Evolutionary conservation across 2,329 filamentous ascomycete species (phyloP).

Genomic region (Microcyclospora tardicrescens): DNA sequence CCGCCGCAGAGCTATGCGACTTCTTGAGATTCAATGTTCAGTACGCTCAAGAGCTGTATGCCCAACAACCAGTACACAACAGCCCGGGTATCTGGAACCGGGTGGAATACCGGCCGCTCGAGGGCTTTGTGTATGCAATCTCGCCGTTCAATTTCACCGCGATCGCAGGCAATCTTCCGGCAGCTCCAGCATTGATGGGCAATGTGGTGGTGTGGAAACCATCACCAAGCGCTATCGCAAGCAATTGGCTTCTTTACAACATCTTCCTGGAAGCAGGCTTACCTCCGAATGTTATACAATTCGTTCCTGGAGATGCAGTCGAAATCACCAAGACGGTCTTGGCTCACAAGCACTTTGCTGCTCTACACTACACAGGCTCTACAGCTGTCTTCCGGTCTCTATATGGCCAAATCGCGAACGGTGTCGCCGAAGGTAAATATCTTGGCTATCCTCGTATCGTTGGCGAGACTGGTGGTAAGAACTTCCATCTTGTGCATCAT

Average conservation of each 20-base stretch:
- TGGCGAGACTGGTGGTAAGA: conserved; percentile 86
- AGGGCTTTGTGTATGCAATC: conserved; percentile 91
- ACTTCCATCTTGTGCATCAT: conserved; percentile 74
- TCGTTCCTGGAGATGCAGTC: conserved; percentile 76
- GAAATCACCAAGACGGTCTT: conserved; percentile 70
- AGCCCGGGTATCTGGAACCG: conserved; percentile 81
- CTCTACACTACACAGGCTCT: conserved; percentile 91
- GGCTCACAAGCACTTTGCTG: conserved; percentile 66
- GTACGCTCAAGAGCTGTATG: conserved; percentile 84
- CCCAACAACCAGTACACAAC: conserved; percentile 75
- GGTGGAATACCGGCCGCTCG: conserved; percentile 75
- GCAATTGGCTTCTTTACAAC: conserved; percentile 80
- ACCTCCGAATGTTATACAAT: conserved; percentile 81
- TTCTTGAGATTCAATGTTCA: conserved; percentile 86
- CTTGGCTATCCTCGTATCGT: conserved; percentile 76
- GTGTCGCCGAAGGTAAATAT: conserved; percentile 71
- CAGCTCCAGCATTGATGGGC: conserved; percentile 73
- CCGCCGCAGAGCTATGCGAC: conserved; percentile 81
- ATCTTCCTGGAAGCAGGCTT: conserved; percentile 86
- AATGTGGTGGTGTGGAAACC: conserved; percentile 97
- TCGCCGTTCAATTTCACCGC: conserved; percentile 97
- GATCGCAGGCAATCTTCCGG: conserved; percentile 76
- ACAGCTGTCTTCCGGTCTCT: conserved; percentile 82
- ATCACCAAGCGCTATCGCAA: conserved; percentile 77
- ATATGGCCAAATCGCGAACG: conserved; percentile 73